Percentiles rank a stretch among this genome's conserved stretches.
These are phyloP conservation scores for Bruguiera gymnorhiza DNA, from an alignment of 345 rosid species.

Conservation along the genomic window DNA sequence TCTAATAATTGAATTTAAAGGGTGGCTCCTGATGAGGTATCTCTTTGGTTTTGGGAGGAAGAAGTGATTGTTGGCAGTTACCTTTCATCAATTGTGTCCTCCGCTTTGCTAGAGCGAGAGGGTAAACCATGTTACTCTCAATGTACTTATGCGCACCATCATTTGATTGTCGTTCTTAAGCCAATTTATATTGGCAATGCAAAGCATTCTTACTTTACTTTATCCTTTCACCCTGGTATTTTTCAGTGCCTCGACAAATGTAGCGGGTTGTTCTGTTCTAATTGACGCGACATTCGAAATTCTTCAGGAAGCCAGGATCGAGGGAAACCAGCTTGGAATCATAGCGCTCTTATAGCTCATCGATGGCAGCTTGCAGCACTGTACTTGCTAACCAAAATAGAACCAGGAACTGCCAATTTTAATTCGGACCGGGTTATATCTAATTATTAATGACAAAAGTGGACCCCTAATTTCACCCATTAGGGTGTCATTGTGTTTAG, in stretches of 20 bases:
- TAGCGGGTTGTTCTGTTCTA: conserved; percentile 76
- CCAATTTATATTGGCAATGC: neutral
- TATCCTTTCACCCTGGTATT: conserved; percentile 53
- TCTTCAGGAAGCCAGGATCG: conserved; percentile 56
- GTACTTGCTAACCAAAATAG: too few relatives aligned
- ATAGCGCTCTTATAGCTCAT: conserved; percentile 75
- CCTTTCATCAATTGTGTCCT: neutral
- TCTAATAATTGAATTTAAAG: conserved; percentile 14
- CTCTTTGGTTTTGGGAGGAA: neutral
- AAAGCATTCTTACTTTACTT: conserved; percentile 11
- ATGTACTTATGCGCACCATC: neutral
- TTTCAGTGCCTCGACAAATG: conserved; percentile 81
- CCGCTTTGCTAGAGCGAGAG: neutral
- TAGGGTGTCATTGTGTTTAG: too few relatives aligned
- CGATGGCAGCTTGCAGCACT: conserved; percentile 70
- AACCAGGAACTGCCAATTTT: too few relatives aligned
- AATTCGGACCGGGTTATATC: too few relatives aligned
- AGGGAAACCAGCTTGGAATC: conserved; percentile 61
- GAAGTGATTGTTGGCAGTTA: neutral
- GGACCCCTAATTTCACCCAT: too few relatives aligned
- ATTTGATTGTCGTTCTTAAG: conserved; percentile 4
- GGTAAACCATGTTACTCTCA: neutral
- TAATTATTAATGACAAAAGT: too few relatives aligned
- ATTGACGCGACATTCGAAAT: conserved; percentile 76
- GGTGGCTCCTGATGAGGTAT: conserved; percentile 79